Base-by-base conservation (phyloP, 1,284 basidiomycete genomes). In the Rugosomyces carneus region DNA sequence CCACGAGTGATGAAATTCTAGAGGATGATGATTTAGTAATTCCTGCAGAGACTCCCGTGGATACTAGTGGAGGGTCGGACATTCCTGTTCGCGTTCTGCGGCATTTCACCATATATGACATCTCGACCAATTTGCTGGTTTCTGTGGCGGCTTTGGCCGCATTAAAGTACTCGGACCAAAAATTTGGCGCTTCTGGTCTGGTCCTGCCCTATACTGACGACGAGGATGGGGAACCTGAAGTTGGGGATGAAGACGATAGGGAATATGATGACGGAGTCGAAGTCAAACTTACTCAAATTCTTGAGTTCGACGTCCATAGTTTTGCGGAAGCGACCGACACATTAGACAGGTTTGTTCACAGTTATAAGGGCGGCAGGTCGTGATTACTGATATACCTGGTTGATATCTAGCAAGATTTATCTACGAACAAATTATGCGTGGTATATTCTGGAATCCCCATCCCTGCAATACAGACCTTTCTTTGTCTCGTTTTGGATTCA, bases 381-480 rank as follows among this genome's bases (percentile, higher is more conserved):
- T 21, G 2, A 20, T 23, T 15, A 35, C 32, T 9, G 40, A 16
- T 40, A 6, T 16, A 2, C 44, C 45, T 48, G 39, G 49, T 44
- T 31, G 18, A 35, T 45, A n/a, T 31, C 20, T 42, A 72, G 71
- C 15, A 69, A 69, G 53, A 63, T 73, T 1, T 73, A 70, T 47
- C 56, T 72, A 16, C 67, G 65, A 18, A 66, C 61, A 16, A 47
- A 58, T 45, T 58, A 44, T 57, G 79, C 81, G 0, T 84, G 81
- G 81, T 84, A 85, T 53, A 80, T 84, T 46, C 64, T 84, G 1
- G 67, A 68, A 9, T 47, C 50, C 2, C 80, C 81, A 0, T 69
- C 73, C 0, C 37, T 44, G 1, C 20, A 47, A 1, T 84, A 84
- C 52, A 47, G 44, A 1, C 57, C 63, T 0, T 69, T 69, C 45